phyloP scores from a whole-genome alignment of 2,329 filamentous ascomycete species.

The Microsporum ferrugineum region DNA sequence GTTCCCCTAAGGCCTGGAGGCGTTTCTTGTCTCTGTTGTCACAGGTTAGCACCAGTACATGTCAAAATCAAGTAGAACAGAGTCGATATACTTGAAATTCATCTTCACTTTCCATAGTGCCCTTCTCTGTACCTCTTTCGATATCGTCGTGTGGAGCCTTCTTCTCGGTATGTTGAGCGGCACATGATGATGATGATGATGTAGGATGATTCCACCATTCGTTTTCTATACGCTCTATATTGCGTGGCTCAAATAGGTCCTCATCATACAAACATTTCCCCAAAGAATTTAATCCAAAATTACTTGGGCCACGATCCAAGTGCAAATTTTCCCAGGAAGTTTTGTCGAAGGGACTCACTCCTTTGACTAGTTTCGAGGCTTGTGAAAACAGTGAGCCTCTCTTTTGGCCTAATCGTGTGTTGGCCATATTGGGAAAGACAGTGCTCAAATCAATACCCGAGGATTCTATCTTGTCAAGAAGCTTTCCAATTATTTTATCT shows the following conservation, averaged over 20 bases:
- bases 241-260: conserved; percentile 7
- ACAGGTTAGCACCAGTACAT: conserved; percentile 1
- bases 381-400: conserved; percentile 36
- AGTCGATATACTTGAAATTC: conserved; percentile 28
- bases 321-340: conserved; percentile 33
- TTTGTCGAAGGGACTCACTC: conserved; percentile 44
- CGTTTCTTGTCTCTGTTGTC: conserved; percentile 27
- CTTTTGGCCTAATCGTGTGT: conserved; percentile 36
- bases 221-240: conserved; percentile 15
- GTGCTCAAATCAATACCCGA: conserved; percentile 45
- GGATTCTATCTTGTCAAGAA: conserved; percentile 48
- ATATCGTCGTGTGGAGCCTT: not conserved
- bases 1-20: conserved; percentile 21
- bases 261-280: not conserved
- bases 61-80: not conserved
- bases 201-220: conserved; percentile 26
- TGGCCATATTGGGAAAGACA: conserved; percentile 45
- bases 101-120: conserved; percentile 23
- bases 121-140: conserved; percentile 12
- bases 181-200: not conserved
- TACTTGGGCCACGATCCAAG: not conserved
- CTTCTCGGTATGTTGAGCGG: conserved; percentile 4
- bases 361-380: conserved; percentile 44
- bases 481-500: conserved; percentile 46
- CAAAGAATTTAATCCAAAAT: not conserved